phyloP scores from a whole-genome alignment of 2,329 filamentous ascomycete genomes.

The Talaromyces sp. region DNA sequence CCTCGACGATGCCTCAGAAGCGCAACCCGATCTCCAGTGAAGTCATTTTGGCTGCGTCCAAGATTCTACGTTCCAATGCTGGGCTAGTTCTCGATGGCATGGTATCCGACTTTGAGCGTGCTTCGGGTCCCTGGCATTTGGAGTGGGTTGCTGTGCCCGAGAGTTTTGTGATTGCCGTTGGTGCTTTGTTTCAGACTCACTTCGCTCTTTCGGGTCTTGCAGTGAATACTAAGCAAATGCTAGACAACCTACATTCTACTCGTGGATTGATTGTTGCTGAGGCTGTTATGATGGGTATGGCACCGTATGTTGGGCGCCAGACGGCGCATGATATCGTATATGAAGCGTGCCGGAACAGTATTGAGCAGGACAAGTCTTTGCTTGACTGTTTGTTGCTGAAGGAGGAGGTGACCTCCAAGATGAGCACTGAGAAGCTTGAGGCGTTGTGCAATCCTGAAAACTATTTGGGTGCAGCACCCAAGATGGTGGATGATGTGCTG shows the following conservation, averaged over 20 bases:
- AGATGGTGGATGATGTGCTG: conserved; percentile 35
- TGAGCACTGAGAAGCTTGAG: conserved; percentile 47
- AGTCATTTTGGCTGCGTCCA: conserved; percentile 54
- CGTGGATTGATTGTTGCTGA: conserved; percentile 55
- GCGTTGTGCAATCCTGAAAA: conserved; percentile 55
- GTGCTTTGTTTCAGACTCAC: conserved; percentile 52
- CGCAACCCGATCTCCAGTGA: conserved; percentile 58
- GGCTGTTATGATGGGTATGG: conserved; percentile 60
- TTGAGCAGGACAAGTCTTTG: conserved; percentile 44
- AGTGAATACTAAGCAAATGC: conserved; percentile 51
- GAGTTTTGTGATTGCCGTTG: conserved; percentile 53
- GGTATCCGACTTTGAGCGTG: conserved; percentile 57
- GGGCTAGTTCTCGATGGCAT: conserved; percentile 54
- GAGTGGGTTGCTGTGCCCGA: conserved; percentile 57
- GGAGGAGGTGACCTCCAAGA: conserved; percentile 41
- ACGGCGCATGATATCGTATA: conserved; percentile 57
- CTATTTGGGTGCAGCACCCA: conserved; percentile 37
- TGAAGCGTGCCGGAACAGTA: conserved; percentile 50
- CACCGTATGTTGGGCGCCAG: conserved; percentile 51
- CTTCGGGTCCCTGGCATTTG: conserved; percentile 57
- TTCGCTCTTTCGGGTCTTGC: conserved; percentile 53
- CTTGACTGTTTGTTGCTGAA: conserved; percentile 41
- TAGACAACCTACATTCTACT: conserved; percentile 50
- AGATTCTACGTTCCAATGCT: conserved; percentile 52
- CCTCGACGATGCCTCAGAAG: conserved; percentile 58